Evolutionary conservation across 2,329 filamentous ascomycete genomes (phyloP).

Genomic region (Septoria petroselini): DNA sequence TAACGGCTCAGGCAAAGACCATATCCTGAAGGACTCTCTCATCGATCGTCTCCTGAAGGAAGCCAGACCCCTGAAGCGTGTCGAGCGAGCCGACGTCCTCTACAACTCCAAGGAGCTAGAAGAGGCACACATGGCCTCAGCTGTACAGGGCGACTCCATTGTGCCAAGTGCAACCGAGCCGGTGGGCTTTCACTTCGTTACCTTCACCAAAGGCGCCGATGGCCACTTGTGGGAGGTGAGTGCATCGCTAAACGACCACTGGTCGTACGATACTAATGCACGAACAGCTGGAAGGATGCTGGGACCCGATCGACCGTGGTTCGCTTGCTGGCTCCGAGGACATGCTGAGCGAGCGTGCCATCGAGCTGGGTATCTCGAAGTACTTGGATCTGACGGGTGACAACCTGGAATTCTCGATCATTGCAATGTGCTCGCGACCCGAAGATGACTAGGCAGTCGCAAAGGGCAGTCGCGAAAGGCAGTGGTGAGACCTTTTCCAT

Average conservation of each 20-base stretch:
- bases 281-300: constrained; percentile 38
- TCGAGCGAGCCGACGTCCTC: constrained; percentile 49
- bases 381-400: constrained; percentile 42
- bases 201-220: constrained; percentile 48
- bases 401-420: constrained; percentile 45
- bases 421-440: constrained; percentile 40
- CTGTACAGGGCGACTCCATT: constrained; percentile 42
- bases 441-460: constrained; percentile 6
- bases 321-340: constrained; percentile 43
- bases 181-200: constrained; percentile 46
- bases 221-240: constrained; percentile 47
- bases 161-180: constrained; percentile 35
- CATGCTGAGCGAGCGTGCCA: constrained; percentile 43
- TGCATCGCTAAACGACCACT: not conserved
- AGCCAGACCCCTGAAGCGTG: constrained; percentile 45
- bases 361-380: constrained; percentile 43
- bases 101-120: constrained; percentile 50
- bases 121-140: constrained; percentile 44
- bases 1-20: constrained; percentile 48
- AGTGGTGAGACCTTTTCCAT: no score
- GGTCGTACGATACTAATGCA: not conserved
- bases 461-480: no score
- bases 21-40: constrained; percentile 44
- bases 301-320: constrained; percentile 47
- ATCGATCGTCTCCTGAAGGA: constrained; percentile 47